Percentiles rank a stretch among this genome's conserved stretches.
phyloP scores from a whole-genome alignment of 257 asterid species.

The Paraleonurus japonicus region DNA sequence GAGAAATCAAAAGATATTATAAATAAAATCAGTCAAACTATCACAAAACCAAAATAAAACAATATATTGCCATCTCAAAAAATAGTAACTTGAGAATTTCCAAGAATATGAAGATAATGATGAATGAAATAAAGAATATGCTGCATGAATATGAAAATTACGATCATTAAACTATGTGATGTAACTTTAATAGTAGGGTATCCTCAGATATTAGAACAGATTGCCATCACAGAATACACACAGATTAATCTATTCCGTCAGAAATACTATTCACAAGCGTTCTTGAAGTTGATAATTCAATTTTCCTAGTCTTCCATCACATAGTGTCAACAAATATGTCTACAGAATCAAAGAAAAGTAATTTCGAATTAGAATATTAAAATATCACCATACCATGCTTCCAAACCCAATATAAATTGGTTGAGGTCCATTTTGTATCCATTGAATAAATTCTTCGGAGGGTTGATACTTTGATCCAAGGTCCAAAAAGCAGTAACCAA shows the following conservation, averaged over 20 bases:
- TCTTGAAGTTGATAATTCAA: background rate
- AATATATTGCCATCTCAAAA: background rate
- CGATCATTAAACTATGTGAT: too few species aligned
- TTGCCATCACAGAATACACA: too few species aligned
- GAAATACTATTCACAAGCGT: background rate
- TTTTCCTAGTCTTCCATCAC: background rate
- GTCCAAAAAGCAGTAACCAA: slow-evolving; percentile 86
- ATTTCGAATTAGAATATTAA: background rate
- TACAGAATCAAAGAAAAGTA: slow-evolving; percentile 12
- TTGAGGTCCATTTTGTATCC: slow-evolving; percentile 78
- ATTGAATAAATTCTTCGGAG: slow-evolving; percentile 57
- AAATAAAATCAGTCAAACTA: slow-evolving; percentile 10
- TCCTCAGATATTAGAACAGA: too few species aligned
- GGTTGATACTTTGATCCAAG: slow-evolving; percentile 79
- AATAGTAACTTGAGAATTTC: background rate
- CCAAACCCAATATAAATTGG: slow-evolving; percentile 97
- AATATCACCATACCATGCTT: slow-evolving; percentile 78
- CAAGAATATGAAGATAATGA: too few species aligned
- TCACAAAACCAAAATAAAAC: background rate
- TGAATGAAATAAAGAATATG: too few species aligned
- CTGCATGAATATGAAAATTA: too few species aligned
- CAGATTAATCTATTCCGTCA: too few species aligned
- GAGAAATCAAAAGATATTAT: slow-evolving; percentile 20
- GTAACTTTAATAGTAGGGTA: too few species aligned
- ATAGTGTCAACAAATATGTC: background rate